Evolutionary conservation across 352 stramenopile species (phyloP).

Genomic region (Pseudoperonospora humuli): DNA sequence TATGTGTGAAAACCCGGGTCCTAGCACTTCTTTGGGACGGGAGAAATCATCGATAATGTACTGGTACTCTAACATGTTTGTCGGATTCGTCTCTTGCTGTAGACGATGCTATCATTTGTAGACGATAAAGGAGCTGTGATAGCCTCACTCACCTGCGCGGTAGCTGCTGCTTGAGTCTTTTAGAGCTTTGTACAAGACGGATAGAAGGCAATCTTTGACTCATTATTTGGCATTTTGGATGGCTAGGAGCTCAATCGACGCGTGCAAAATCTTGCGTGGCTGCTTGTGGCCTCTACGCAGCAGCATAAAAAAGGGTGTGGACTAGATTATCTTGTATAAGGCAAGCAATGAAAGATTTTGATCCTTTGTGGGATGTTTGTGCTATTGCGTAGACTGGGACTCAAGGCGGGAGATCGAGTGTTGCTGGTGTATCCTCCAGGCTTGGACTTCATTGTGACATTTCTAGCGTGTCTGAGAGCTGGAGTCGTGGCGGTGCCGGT

Average conservation of each 20-base stretch:
- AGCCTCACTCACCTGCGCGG: constrained; percentile 44
- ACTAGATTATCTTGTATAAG: neutral
- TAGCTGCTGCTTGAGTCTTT: constrained; percentile 11
- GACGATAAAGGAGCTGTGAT: constrained; percentile 56
- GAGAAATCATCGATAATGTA: constrained; percentile 1
- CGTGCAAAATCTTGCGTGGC: constrained; percentile 58
- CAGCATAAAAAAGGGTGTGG: constrained; percentile 63
- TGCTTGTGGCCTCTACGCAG: constrained; percentile 37
- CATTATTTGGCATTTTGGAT: constrained; percentile 1
- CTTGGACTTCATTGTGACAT: constrained; percentile 96
- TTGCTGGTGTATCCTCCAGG: constrained; percentile 96
- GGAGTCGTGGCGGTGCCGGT: constrained; percentile 92
- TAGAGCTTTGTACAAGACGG: neutral
- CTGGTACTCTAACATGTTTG: neutral
- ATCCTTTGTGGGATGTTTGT: constrained; percentile 4
- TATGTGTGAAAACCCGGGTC: neutral
- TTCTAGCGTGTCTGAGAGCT: constrained; percentile 92
- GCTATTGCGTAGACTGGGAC: constrained; percentile 30
- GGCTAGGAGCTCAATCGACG: constrained; percentile 57
- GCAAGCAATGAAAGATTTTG: neutral
- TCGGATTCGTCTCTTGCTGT: constrained; percentile 3
- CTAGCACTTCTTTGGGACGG: neutral
- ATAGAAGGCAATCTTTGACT: constrained; percentile 8
- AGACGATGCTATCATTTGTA: constrained; percentile 74
- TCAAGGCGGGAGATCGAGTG: constrained; percentile 71